These are phyloP conservation scores for Arabidopsis hybrid DNA, from an alignment of 441 rosid genomes.

Conservation along the genomic window DNA sequence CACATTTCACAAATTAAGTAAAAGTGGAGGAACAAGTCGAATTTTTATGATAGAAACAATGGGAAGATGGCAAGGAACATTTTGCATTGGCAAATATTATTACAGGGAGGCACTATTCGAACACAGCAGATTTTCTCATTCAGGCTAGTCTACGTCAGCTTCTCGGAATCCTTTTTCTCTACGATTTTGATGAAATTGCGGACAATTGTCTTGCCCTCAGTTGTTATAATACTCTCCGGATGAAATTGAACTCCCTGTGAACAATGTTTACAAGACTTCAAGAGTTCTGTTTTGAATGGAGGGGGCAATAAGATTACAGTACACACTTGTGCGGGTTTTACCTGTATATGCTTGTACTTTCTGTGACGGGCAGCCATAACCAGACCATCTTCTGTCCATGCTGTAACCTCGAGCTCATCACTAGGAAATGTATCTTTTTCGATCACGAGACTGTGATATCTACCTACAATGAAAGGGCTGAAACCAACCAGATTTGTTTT, in stretches of 20 bases:
- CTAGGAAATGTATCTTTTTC: too few relatives aligned
- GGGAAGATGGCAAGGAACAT: too few relatives aligned
- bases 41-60: neutral
- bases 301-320: neutral
- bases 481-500: too few relatives aligned
- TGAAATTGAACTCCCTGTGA: conserved; percentile 94
- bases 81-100: neutral
- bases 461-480: too few relatives aligned
- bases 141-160: conserved; percentile 45
- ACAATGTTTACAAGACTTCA: conserved; percentile 14
- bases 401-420: too few relatives aligned
- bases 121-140: conserved; percentile 6
- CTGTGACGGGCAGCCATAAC: too few relatives aligned
- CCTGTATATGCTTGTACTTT: too few relatives aligned
- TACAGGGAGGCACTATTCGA: neutral
- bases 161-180: conserved; percentile 67
- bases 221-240: conserved; percentile 93
- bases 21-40: conserved; percentile 1
- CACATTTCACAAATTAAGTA: too few relatives aligned
- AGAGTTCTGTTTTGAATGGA: neutral
- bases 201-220: conserved; percentile 73
- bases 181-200: conserved; percentile 74
- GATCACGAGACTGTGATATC: too few relatives aligned
- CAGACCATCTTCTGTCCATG: too few relatives aligned
- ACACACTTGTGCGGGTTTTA: conserved; percentile 1